A percentile compares a stretch with the other conserved stretches of the same genome.
These are phyloP conservation scores for Penicillium brevicompactum DNA, from an alignment of 2,329 filamentous ascomycete genomes.

Conservation along the genomic window DNA sequence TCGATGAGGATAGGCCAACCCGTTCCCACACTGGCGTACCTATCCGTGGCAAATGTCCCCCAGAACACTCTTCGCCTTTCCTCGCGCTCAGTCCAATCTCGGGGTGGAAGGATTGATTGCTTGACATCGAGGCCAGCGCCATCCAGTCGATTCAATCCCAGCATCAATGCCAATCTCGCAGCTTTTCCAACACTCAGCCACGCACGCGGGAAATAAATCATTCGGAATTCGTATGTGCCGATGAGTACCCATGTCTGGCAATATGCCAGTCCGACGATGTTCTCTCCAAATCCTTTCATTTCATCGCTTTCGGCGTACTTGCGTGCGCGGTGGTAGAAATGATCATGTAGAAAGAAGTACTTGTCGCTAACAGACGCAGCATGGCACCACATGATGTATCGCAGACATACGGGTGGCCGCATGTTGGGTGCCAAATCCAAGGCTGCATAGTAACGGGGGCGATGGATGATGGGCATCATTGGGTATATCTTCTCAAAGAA, in stretches of 20 bases:
- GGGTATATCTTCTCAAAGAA: slow-evolving; percentile 92
- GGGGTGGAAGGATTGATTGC: slow-evolving; percentile 80
- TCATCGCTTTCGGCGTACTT: slow-evolving; percentile 91
- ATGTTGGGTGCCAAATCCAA: slow-evolving; percentile 87
- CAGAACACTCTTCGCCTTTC: slow-evolving; percentile 92
- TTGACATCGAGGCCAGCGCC: slow-evolving; percentile 84
- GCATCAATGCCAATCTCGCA: slow-evolving; percentile 84
- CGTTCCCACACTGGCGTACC: slow-evolving; percentile 93
- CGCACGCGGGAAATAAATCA: slow-evolving; percentile 94
- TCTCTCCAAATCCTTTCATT: slow-evolving; percentile 88
- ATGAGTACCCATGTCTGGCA: slow-evolving; percentile 82
- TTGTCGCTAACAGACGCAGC: slow-evolving; percentile 85
- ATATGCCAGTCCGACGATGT: slow-evolving; percentile 81
- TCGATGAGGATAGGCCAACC: slow-evolving; percentile 97
- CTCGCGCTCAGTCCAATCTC: slow-evolving; percentile 92
- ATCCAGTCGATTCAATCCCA: slow-evolving; percentile 86
- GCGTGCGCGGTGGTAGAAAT: slow-evolving; percentile 86
- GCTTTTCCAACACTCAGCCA: slow-evolving; percentile 90
- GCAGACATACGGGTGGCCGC: slow-evolving; percentile 81
- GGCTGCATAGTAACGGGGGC: slow-evolving; percentile 80
- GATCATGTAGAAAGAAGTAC: slow-evolving; percentile 74
- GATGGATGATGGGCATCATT: slow-evolving; percentile 85
- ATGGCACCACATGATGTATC: slow-evolving; percentile 95
- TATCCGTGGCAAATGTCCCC: slow-evolving; percentile 87
- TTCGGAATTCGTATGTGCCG: slow-evolving; percentile 88